phyloP scores from a whole-genome alignment of 2,329 filamentous ascomycete species.

The Pseudonectria foliicola region DNA sequence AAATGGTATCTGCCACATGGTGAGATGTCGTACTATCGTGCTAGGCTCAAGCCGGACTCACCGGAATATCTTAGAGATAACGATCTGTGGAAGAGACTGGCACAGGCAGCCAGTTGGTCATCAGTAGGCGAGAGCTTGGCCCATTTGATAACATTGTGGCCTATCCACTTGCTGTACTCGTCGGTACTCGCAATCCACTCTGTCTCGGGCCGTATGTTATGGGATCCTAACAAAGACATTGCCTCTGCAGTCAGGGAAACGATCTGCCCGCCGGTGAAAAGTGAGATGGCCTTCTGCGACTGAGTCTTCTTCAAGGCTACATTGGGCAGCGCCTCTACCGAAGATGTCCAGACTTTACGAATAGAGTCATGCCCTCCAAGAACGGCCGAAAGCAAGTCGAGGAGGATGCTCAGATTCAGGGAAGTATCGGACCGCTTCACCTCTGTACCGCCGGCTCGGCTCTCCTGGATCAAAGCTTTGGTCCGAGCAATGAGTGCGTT shows the following conservation, averaged over 20 bases:
- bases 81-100: conserved; percentile 48
- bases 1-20: conserved; percentile 32
- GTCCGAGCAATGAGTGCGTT: conserved; percentile 70
- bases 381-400: conserved; percentile 38
- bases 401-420: conserved; percentile 36
- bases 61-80: conserved; percentile 68
- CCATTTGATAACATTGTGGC: conserved; percentile 50
- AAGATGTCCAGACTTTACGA: conserved; percentile 31
- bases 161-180: conserved; percentile 66
- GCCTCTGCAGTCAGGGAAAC: conserved; percentile 49
- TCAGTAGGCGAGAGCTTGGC: conserved; percentile 24
- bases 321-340: conserved; percentile 17
- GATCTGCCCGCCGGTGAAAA: conserved; percentile 43
- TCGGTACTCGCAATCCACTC: conserved; percentile 60
- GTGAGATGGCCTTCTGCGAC: conserved; percentile 31
- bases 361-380: conserved; percentile 33
- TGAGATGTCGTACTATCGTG: background rate
- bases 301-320: conserved; percentile 23
- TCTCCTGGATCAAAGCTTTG: conserved; percentile 50
- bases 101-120: conserved; percentile 34
- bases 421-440: conserved; percentile 33
- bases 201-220: conserved; percentile 15
- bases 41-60: conserved; percentile 30
- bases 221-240: conserved; percentile 38
- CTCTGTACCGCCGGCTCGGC: conserved; percentile 31